Evolutionary conservation across 148 eudicot species (phyloP), one percentile per base, ranked within the genome.

Genomic region (Rhododendron griersonianum): DNA sequence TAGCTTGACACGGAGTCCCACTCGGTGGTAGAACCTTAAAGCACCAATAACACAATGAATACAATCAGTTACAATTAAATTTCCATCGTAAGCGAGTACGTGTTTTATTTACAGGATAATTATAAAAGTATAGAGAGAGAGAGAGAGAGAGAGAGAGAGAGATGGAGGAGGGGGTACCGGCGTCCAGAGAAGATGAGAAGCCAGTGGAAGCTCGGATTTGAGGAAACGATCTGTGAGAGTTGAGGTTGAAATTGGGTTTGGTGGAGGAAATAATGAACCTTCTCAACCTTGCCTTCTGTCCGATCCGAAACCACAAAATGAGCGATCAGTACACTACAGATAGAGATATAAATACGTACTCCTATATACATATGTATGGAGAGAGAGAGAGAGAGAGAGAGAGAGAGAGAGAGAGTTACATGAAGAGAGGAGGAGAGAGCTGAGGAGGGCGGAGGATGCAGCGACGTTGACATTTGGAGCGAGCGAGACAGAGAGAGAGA

Each of bases 1-100:
- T 92, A 93, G 74, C 83, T 89, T 45, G 95, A 91, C 65, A 96
- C 94, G 83, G 95, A 92, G 88, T 94, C 99, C 44, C 94, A 90
- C 80, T 96, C 99, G 50, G 94, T 92, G 37, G 86, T 91, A 28
- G 89, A 74, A 89, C 94, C 99, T 96, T 84, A 79, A 51, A 35
- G 23, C 76, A 51, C 23, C 57, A 44, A 83, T 45, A 73, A 23
- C 48, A 78, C 16, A 83, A 33, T 28, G 28, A 73, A 16, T 6
- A 74, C 47, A 80, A 83, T 10, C 87, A 80, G 45, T 41, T 7
- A 18, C 65, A 19, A 19, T 15, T 19, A 0, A 57, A 57, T 67
- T 67, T 19, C 44, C 57, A 44, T 44, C 14, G 14, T 37, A 30
- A 7, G 39, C 18, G 45, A 2, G 48, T 25, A 50, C 37, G 11